A percentile compares a stretch with the other conserved stretches of the same genome.
Evolutionary conservation across 2,329 filamentous ascomycete species (phyloP).

Genomic region (Aspergillus clavatus): DNA sequence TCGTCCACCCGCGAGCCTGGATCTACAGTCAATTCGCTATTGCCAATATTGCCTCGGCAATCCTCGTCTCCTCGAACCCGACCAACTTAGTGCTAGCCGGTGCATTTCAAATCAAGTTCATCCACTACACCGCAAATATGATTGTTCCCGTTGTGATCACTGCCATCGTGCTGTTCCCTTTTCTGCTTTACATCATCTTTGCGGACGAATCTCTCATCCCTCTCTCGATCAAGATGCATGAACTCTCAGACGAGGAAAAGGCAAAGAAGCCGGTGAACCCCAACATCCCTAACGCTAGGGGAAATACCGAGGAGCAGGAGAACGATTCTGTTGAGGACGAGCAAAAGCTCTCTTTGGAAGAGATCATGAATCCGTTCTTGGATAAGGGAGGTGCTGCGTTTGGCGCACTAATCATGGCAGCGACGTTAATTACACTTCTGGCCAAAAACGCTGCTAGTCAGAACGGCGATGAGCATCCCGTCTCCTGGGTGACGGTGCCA

Average conservation of each 20-base stretch:
- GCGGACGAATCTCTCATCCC: slow-evolving; percentile 61
- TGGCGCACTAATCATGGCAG: slow-evolving; percentile 62
- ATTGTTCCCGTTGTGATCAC: slow-evolving; percentile 68
- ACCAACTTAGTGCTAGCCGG: slow-evolving; percentile 71
- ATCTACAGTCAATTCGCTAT: slow-evolving; percentile 67
- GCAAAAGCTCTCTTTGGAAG: slow-evolving; percentile 59
- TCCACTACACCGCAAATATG: slow-evolving; percentile 72
- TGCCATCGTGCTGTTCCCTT: slow-evolving; percentile 63
- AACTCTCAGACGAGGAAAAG: slow-evolving; percentile 56
- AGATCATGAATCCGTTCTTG: slow-evolving; percentile 71
- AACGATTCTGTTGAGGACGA: slow-evolving; percentile 46
- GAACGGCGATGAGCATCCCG: slow-evolving; percentile 49
- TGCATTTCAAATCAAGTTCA: slow-evolving; percentile 67
- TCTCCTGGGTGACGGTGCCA: slow-evolving; percentile 66
- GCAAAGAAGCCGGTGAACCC: slow-evolving; percentile 61
- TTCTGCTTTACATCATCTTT: slow-evolving; percentile 66
- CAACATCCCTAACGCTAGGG: slow-evolving; percentile 63
- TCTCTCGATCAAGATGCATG: slow-evolving; percentile 61
- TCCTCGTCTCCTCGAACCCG: slow-evolving; percentile 72
- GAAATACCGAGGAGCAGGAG: slow-evolving; percentile 51
- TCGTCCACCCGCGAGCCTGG: slow-evolving; percentile 66
- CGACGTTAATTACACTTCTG: slow-evolving; percentile 61
- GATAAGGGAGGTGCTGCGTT: slow-evolving; percentile 63
- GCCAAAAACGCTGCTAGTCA: slow-evolving; percentile 59
- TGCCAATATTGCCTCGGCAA: slow-evolving; percentile 69